These are phyloP conservation scores for Chenopodium berlandieri DNA, from an alignment of 148 eudicot species.

Conservation along the genomic window DNA sequence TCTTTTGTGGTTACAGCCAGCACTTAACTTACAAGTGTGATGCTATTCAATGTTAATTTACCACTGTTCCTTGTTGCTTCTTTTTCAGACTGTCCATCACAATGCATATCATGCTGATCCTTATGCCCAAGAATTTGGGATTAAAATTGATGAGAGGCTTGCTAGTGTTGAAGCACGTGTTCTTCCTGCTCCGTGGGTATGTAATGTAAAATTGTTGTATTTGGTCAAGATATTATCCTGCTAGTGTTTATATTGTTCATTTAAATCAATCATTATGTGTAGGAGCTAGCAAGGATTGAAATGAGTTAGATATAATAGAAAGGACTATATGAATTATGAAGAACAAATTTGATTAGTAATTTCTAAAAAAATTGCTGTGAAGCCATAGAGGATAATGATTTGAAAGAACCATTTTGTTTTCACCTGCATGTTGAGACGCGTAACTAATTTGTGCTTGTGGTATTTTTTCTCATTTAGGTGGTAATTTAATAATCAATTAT, in stretches of 20 bases:
- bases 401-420: no score
- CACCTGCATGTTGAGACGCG: no score
- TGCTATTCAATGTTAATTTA: slow-evolving; percentile 1
- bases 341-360: no score
- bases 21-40: not conserved
- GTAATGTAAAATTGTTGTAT: not conserved
- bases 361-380: no score
- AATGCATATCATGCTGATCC: slow-evolving; percentile 71
- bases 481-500: no score
- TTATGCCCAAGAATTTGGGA: slow-evolving; percentile 79
- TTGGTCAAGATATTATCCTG: not conserved
- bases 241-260: no score
- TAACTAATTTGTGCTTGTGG: no score
- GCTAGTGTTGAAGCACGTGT: slow-evolving; percentile 83
- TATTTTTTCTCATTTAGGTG: no score
- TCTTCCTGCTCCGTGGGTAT: slow-evolving; percentile 86
- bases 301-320: not conserved
- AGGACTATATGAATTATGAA: no score
- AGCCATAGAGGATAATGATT: no score
- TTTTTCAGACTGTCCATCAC: slow-evolving; percentile 65
- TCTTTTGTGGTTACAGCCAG: not conserved
- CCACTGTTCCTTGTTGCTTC: slow-evolving; percentile 6
- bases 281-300: not conserved
- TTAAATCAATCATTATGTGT: not conserved
- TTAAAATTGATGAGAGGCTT: slow-evolving; percentile 61